Percentiles rank a stretch among this genome's conserved stretches.
Conservation (phyloP, 208 protist genomes). For the Leishmania lainsoni region DNA sequence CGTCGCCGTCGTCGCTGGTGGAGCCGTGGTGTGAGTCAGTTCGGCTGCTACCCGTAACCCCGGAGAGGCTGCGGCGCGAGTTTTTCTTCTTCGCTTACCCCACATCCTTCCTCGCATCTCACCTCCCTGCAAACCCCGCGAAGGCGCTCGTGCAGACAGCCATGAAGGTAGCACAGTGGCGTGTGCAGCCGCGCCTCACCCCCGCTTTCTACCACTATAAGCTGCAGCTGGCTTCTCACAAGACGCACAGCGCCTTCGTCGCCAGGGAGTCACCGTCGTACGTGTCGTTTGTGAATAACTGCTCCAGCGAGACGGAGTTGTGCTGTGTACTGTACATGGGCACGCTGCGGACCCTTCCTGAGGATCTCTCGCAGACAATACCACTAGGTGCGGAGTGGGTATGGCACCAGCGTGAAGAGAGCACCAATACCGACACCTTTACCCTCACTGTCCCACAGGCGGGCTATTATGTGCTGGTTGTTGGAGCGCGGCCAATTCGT, state of each 20-base stretch:
- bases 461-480: conserved; percentile 73
- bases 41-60: conserved; percentile 8
- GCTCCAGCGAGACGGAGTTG: conserved; percentile 67
- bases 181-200: conserved; percentile 52
- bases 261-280: conserved; percentile 67
- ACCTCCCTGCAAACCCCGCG: conserved; percentile 44
- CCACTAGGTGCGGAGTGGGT: conserved; percentile 71
- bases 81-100: conserved; percentile 85
- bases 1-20: background rate
- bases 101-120: conserved; percentile 55
- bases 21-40: background rate
- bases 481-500: conserved; percentile 72
- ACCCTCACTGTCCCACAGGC: conserved; percentile 75
- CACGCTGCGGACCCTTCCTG: conserved; percentile 56
- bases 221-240: conserved; percentile 52
- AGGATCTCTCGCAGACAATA: conserved; percentile 28
- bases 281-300: conserved; percentile 57
- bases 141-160: conserved; percentile 48
- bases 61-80: conserved; percentile 38
- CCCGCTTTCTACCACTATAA: conserved; percentile 72
- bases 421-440: conserved; percentile 63
- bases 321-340: conserved; percentile 75
- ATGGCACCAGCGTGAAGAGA: conserved; percentile 84
- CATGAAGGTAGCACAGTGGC: conserved; percentile 55
- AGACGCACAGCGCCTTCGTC: conserved; percentile 45